Percentiles rank a stretch among this genome's conserved stretches.
Conservation (phyloP, 805 yeast species). For the Metschnikowia matae region DNA sequence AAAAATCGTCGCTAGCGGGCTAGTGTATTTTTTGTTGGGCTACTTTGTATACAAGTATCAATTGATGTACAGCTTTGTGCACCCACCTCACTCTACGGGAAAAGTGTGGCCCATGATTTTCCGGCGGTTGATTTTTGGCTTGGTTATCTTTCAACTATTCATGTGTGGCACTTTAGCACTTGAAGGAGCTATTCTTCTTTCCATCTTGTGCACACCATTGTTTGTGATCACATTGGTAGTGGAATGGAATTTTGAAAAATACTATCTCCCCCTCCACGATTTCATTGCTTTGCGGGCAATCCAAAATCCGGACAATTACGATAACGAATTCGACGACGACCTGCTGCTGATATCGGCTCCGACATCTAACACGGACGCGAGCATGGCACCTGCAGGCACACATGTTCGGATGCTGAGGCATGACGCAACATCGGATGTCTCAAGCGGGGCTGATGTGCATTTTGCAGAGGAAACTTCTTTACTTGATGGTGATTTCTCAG, state of each 20-base stretch:
- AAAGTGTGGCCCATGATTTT: conserved; percentile 65
- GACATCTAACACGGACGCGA: not conserved
- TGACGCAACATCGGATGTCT: not conserved
- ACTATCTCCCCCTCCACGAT: conserved; percentile 49
- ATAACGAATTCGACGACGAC: conserved; percentile 41
- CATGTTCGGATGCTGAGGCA: not conserved
- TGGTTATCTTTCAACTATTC: conserved; percentile 53
- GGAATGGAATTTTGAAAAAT: conserved; percentile 48
- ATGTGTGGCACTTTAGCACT: conserved; percentile 63
- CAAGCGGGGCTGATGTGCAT: not conserved
- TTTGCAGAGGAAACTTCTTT: conserved; percentile 4
- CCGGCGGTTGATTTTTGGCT: conserved; percentile 51
- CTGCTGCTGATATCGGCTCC: conserved; percentile 14
- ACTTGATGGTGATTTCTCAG: conserved; percentile 17
- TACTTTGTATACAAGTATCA: conserved; percentile 61
- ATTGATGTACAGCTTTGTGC: conserved; percentile 56
- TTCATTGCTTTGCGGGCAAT: conserved; percentile 60
- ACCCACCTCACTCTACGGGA: conserved; percentile 63
- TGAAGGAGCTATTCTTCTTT: conserved; percentile 51
- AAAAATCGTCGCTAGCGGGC: conserved; percentile 55
- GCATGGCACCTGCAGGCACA: not conserved
- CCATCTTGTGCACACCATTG: conserved; percentile 48
- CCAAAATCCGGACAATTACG: conserved; percentile 39
- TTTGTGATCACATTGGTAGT: conserved; percentile 44
- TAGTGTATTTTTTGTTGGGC: conserved; percentile 53